Evolutionary conservation across 352 stramenopile species (phyloP).

Genomic region (Phytophthora aleatoria): DNA sequence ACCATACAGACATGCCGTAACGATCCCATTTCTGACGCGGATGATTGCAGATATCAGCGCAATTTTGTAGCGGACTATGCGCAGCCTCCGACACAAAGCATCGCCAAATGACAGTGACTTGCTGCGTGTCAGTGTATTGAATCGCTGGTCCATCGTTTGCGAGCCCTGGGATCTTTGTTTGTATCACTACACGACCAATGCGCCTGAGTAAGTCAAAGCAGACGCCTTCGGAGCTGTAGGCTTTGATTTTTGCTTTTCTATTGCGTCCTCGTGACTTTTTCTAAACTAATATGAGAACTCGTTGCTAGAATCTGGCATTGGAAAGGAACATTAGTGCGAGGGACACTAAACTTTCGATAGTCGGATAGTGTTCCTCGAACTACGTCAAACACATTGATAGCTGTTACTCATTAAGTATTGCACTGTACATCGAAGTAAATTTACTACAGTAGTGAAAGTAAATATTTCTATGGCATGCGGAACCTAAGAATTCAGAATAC

Average conservation of each 20-base stretch:
- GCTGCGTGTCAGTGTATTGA: slow-evolving; percentile 2
- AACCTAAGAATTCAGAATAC: too few relatives aligned
- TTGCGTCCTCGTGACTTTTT: slow-evolving; percentile 23
- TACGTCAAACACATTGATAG: too few relatives aligned
- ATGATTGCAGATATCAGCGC: slow-evolving; percentile 13
- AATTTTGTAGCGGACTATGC: slow-evolving; percentile 20
- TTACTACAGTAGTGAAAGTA: too few relatives aligned
- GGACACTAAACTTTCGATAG: too few relatives aligned
- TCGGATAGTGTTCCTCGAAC: too few relatives aligned
- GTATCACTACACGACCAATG: slow-evolving; percentile 21
- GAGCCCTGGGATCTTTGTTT: slow-evolving; percentile 15
- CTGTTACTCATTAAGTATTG: too few relatives aligned
- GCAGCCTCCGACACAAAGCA: slow-evolving; percentile 1
- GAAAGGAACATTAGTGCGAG: neutral
- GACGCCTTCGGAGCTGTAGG: slow-evolving; percentile 14
- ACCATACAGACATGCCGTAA: slow-evolving; percentile 18
- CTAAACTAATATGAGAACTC: slow-evolving; percentile 37
- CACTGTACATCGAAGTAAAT: too few relatives aligned
- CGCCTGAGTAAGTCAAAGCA: slow-evolving; percentile 13
- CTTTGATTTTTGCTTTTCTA: slow-evolving; percentile 24
- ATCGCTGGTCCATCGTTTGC: slow-evolving; percentile 1
- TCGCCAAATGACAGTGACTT: neutral
- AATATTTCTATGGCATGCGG: too few relatives aligned
- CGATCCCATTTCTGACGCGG: slow-evolving; percentile 7
- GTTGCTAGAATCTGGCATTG: slow-evolving; percentile 13